A percentile compares a stretch with the other conserved stretches of the same genome.
Evolutionary conservation across 208 protist species (phyloP).

Genomic region (Kentomonas sorsogonicus): DNA sequence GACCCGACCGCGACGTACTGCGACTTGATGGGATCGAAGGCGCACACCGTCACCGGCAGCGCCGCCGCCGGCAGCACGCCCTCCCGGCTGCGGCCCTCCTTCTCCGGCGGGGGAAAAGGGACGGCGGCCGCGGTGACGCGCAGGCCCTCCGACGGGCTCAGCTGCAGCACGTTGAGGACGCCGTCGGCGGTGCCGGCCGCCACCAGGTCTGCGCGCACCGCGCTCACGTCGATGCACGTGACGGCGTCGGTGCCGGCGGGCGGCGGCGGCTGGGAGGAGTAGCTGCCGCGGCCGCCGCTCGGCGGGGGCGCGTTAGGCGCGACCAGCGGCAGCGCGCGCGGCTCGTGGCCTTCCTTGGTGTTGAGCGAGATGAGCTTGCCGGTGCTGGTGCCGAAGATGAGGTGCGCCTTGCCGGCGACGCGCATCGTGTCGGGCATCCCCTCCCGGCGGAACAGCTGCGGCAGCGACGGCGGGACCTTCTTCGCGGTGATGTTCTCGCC

Average conservation of each 20-base stretch:
- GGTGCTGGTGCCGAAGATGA: constrained; percentile 66
- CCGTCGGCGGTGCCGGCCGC: constrained; percentile 74
- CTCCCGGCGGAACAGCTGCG: constrained; percentile 44
- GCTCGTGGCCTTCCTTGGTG: constrained; percentile 41
- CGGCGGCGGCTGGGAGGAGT: background rate
- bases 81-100: constrained; percentile 15
- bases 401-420: constrained; percentile 73
- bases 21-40: constrained; percentile 65
- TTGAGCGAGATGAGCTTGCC: constrained; percentile 76
- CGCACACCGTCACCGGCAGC: constrained; percentile 46
- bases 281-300: background rate
- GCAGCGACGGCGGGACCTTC: constrained; percentile 24
- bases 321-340: background rate
- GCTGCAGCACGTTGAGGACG: constrained; percentile 41
- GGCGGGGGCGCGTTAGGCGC: background rate
- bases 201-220: constrained; percentile 58
- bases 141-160: constrained; percentile 68
- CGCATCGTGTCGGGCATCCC: constrained; percentile 64
- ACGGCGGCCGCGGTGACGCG: constrained; percentile 32
- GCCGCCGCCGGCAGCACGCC: constrained; percentile 18
- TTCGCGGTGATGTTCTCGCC: constrained; percentile 49
- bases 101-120: constrained; percentile 46
- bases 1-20: constrained; percentile 71
- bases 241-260: constrained; percentile 28
- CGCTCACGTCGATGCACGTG: constrained; percentile 54